Percentiles rank a stretch among this genome's conserved stretches.
phyloP scores from a whole-genome alignment of 2,329 filamentous ascomycete species.

The Zasmidium citrigriseum region DNA sequence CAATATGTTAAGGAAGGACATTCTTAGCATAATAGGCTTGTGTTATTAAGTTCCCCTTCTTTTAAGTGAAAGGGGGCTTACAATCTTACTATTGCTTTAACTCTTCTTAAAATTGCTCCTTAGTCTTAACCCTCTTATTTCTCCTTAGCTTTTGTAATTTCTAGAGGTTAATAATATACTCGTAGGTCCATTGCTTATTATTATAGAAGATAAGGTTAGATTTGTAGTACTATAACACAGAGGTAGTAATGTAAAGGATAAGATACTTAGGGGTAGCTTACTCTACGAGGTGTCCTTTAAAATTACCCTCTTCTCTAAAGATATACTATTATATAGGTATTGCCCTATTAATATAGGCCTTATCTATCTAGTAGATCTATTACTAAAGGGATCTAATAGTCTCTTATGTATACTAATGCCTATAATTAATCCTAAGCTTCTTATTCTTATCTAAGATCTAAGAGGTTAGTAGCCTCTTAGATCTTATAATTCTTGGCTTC shows the following conservation, averaged over 20 bases:
- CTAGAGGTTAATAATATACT: too few species aligned
- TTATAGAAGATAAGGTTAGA: conserved; percentile 5
- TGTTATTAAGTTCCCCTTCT: not conserved
- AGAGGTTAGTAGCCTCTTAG: not conserved
- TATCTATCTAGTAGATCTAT: conserved; percentile 5
- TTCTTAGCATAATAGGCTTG: too few species aligned
- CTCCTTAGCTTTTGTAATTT: too few species aligned
- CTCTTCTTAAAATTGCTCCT: not conserved
- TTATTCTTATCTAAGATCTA: not conserved
- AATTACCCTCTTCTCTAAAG: too few species aligned
- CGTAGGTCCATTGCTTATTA: not conserved
- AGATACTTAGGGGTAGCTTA: not conserved
- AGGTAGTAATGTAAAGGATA: not conserved
- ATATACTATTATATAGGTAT: not conserved
- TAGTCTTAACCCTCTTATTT: too few species aligned
- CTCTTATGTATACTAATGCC: not conserved
- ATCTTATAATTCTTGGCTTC: not conserved
- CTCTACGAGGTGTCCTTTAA: not conserved
- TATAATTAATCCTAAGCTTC: not conserved
- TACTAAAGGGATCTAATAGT: not conserved
- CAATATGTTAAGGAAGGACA: not conserved
- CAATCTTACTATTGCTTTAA: not conserved
- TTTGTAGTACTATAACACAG: not conserved
- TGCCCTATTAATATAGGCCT: conserved; percentile 3
- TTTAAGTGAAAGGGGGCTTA: not conserved